phyloP scores from a whole-genome alignment of 75 land plant genomes.

The Sequoia sempervirens region DNA sequence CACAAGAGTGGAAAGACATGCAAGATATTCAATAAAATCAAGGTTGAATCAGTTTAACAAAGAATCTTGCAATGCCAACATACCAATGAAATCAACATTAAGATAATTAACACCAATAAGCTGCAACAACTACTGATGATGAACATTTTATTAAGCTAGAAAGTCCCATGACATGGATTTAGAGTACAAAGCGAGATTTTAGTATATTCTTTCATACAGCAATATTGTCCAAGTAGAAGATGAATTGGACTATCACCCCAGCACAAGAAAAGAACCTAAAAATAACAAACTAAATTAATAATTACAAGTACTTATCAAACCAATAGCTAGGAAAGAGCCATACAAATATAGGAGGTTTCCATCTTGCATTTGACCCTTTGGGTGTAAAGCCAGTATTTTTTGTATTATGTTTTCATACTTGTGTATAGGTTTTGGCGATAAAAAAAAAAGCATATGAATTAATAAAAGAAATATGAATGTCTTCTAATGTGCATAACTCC shows the following conservation, averaged over 20 bases:
- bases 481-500: too few species aligned
- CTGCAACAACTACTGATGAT: background rate
- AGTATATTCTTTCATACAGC: background rate
- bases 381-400: too few species aligned
- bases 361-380: too few species aligned
- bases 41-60: background rate
- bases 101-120: background rate
- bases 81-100: background rate
- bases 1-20: background rate
- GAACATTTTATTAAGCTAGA: background rate
- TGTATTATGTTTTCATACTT: too few species aligned
- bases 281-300: background rate
- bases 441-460: too few species aligned
- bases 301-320: background rate
- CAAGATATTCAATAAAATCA: conserved; percentile 1
- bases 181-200: background rate
- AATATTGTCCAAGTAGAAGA: background rate
- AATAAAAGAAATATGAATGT: too few species aligned
- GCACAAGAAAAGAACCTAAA: background rate
- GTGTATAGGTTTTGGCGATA: too few species aligned
- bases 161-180: background rate
- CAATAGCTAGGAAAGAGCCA: background rate
- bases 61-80: background rate
- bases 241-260: background rate
- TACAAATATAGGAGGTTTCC: too few species aligned